Conservation (phyloP, 192 early-diverging fungal genomes). For the Anaeromyces robustus region DNA sequence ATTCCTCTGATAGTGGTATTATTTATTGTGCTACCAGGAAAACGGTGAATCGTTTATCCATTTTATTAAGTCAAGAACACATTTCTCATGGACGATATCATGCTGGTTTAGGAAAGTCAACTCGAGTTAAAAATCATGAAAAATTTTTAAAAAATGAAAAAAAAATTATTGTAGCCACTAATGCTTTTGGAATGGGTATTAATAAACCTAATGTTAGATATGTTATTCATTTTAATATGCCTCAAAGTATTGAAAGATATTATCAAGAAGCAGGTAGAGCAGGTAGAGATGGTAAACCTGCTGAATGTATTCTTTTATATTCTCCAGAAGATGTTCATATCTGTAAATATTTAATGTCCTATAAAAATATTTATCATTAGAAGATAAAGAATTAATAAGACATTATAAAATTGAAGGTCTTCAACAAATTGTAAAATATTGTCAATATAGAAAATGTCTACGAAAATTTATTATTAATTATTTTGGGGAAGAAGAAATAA, state of each 20-base stretch:
- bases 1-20: conserved; percentile 37
- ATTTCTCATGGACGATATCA: conserved; percentile 44
- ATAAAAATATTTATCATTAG: no score
- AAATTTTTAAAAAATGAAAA: conserved; percentile 18
- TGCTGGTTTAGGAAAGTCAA: conserved; percentile 36
- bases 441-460: no score
- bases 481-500: no score
- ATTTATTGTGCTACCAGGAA: conserved; percentile 52
- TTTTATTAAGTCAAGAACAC: conserved; percentile 24
- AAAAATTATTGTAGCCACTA: conserved; percentile 38
- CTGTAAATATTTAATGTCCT: no score
- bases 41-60: conserved; percentile 36
- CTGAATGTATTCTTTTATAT: conserved; percentile 54
- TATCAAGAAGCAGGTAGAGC: conserved; percentile 64
- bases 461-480: no score
- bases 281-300: conserved; percentile 46
- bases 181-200: conserved; percentile 61
- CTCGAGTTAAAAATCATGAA: conserved; percentile 16
- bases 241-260: conserved; percentile 55
- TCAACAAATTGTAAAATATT: no score
- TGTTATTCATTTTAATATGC: conserved; percentile 53
- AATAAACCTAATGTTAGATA: conserved; percentile 54
- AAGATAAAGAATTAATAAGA: no score
- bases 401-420: no score
- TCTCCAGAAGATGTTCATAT: conserved; percentile 25